phyloP scores from a whole-genome alignment of 2,329 filamentous ascomycete genomes.

The Fusarium kyushuense region DNA sequence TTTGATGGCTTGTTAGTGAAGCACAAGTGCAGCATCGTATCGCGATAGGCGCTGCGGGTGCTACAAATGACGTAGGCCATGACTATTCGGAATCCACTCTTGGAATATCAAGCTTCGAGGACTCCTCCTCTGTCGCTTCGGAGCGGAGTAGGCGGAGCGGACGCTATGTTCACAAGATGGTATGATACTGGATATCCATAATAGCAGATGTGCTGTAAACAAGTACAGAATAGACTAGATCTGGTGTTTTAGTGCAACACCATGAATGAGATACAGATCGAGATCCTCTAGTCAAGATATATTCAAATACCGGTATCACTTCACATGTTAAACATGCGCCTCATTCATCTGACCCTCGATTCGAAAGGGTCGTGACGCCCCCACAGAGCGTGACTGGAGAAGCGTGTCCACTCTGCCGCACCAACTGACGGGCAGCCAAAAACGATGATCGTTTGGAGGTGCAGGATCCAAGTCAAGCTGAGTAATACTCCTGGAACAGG shows the following conservation, averaged over 20 bases:
- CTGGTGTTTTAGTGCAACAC: neutral
- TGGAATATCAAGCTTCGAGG: conserved; percentile 28
- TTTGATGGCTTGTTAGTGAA: conserved; percentile 21
- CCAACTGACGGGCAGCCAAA: conserved; percentile 11
- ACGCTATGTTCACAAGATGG: conserved; percentile 10
- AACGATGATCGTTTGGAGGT: neutral
- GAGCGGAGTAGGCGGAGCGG: conserved; percentile 8
- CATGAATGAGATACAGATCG: conserved; percentile 19
- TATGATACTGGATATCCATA: neutral
- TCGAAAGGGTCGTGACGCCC: conserved; percentile 28
- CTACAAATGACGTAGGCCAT: conserved; percentile 47
- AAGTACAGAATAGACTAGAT: neutral
- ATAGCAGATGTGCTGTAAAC: neutral
- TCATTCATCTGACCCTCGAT: conserved; percentile 34
- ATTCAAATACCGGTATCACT: conserved; percentile 8
- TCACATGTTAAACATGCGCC: conserved; percentile 35
- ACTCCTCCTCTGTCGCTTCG: conserved; percentile 5
- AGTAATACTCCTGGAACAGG: neutral
- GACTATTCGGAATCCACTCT: conserved; percentile 24
- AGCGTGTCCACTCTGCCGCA: conserved; percentile 27
- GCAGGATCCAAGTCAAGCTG: conserved; percentile 8
- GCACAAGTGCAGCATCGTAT: conserved; percentile 32
- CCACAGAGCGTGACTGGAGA: conserved; percentile 36
- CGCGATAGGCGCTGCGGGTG: conserved; percentile 36
- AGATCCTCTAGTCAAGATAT: conserved; percentile 27